Evolutionary conservation across 768 basidiomycete genomes (phyloP).

Genomic region (Termitomyces titanicus): DNA sequence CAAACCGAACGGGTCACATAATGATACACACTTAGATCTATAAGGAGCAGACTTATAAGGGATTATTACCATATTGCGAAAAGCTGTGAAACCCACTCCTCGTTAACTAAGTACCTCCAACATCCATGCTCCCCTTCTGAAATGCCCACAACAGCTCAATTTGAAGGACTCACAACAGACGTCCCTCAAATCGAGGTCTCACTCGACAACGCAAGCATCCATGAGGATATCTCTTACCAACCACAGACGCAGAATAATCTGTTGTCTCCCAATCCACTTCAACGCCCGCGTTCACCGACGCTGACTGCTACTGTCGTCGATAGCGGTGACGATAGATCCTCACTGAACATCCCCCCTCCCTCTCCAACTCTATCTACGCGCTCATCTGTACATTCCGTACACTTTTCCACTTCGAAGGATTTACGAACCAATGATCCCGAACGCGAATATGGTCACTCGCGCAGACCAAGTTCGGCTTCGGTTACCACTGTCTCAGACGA

Average conservation of each 20-base stretch:
- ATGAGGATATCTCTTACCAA: neutral
- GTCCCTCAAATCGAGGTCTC: constrained; percentile 2
- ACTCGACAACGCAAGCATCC: neutral
- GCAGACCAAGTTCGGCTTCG: constrained; percentile 54
- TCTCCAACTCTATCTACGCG: constrained; percentile 73
- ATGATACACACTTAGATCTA: too few species aligned
- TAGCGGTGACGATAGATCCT: constrained; percentile 40
- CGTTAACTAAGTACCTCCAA: too few species aligned
- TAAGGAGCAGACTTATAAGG: too few species aligned
- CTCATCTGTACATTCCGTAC: constrained; percentile 42
- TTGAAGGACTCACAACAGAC: too few species aligned
- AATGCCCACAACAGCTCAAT: neutral
- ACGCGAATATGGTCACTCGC: constrained; percentile 32
- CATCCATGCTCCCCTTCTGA: too few species aligned
- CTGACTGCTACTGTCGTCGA: constrained; percentile 21
- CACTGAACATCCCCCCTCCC: constrained; percentile 42
- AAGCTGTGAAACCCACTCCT: too few species aligned
- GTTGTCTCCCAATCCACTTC: constrained; percentile 24
- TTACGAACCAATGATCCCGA: constrained; percentile 71
- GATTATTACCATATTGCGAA: too few species aligned
- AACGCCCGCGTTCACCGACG: constrained; percentile 19
- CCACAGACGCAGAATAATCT: constrained; percentile 3
- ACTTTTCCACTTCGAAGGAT: constrained; percentile 50
- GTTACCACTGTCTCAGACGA: constrained; percentile 51
- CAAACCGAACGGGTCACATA: too few species aligned